Evolutionary conservation across 2,329 filamentous ascomycete genomes (phyloP), one percentile per base, ranked within the genome.

Genomic region (Colletotrichum siamense): DNA sequence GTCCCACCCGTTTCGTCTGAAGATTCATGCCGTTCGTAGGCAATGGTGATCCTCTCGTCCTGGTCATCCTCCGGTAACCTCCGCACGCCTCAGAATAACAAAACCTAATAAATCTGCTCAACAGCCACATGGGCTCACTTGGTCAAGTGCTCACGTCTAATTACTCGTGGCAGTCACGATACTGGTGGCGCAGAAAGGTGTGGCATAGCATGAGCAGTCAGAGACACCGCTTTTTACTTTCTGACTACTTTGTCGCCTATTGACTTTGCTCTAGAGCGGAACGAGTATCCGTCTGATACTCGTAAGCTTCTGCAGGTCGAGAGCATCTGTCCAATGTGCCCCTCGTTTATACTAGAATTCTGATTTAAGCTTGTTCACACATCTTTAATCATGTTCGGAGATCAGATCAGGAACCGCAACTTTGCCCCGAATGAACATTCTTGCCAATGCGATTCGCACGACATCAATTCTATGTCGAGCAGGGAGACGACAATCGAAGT

Each of bases 81-180:
- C 44, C 44, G 44, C 0, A 49, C n/a, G 44, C 6, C 44, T 49
- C 0, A 22, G n/a, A 22, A 49, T 0, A 49, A n/a, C 44, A 7
- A 49, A 49, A 49, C 44, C 44, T 49, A 49, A 49, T 49, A 22
- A 22, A 49, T 13, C 0, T 49, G 44, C 44, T 49, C 44, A 49
- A 49, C 44, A 49, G 44, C 44, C 44, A 49, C n/a, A 1, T 49
- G 18, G 18, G 6, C 18, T 49, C 10, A 49, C 2, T 22, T 22
- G 44, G n/a, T 49, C 44, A 49, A 2, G n/a, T 49, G 10, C 10
- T 49, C 44, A 22, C 10, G 44, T 7, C 44, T 0, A 22, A 49
- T 22, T 49, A 49, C 44, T 49, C 44, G 18, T 22, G 39, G 0
- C 39, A n/a, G 1, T 34, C 32, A 34, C 34, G 15, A 36, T 36